phyloP scores from a whole-genome alignment of 371 early-diverging fungal species.

The Batkoa obscura region DNA sequence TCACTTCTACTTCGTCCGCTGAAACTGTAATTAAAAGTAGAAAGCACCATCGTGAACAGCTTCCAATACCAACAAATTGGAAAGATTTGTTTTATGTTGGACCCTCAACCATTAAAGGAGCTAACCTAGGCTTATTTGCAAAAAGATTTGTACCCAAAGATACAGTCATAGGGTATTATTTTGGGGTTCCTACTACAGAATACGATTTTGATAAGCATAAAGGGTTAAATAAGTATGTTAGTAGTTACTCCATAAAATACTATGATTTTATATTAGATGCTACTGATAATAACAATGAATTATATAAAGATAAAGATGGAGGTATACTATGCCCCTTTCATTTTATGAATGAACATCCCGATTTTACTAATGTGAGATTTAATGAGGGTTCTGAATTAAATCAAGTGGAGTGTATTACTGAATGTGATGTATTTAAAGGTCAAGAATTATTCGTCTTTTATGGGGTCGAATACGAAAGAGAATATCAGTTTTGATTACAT shows the following conservation, averaged over 20 bases:
- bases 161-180: slow-evolving; percentile 69
- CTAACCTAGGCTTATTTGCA: slow-evolving; percentile 64
- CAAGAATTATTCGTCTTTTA: slow-evolving; percentile 71
- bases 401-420: slow-evolving; percentile 59
- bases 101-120: slow-evolving; percentile 35
- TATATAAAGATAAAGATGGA: slow-evolving; percentile 39
- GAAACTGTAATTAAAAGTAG: not conserved
- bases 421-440: slow-evolving; percentile 35
- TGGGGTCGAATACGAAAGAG: slow-evolving; percentile 30
- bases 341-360: slow-evolving; percentile 54
- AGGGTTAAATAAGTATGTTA: slow-evolving; percentile 52
- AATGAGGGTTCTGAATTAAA: slow-evolving; percentile 50
- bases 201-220: slow-evolving; percentile 72
- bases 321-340: slow-evolving; percentile 66
- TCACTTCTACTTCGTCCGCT: not conserved
- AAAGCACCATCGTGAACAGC: not conserved
- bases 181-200: slow-evolving; percentile 82
- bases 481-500: not conserved
- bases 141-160: slow-evolving; percentile 40
- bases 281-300: slow-evolving; percentile 51
- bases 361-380: slow-evolving; percentile 40
- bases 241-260: slow-evolving; percentile 66
- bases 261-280: slow-evolving; percentile 68
- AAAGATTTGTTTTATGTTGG: slow-evolving; percentile 37
- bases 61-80: slow-evolving; percentile 24